These are phyloP conservation scores for Boletus reticulatus DNA, from an alignment of 768 basidiomycete genomes.

Conservation along the genomic window DNA sequence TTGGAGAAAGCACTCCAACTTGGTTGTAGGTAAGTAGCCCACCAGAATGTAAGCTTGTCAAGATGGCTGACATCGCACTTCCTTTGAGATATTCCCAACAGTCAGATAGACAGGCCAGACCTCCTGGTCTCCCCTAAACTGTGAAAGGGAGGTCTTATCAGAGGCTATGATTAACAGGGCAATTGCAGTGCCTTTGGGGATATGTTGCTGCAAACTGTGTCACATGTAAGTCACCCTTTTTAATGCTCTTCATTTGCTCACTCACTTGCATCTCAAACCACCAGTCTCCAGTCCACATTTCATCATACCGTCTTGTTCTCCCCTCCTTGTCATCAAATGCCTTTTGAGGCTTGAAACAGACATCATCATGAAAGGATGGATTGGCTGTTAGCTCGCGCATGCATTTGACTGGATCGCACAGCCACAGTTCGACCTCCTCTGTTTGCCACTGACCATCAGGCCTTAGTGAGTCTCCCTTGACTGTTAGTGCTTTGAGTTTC, in stretches of 20 bases:
- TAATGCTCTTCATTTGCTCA: background rate
- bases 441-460: too few species aligned
- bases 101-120: background rate
- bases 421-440: too few species aligned
- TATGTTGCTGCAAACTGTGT: background rate
- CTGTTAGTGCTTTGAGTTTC: too few species aligned
- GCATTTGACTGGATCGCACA: too few species aligned
- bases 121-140: background rate
- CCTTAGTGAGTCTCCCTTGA: too few species aligned
- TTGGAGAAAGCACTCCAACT: background rate
- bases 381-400: too few species aligned
- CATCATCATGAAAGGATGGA: too few species aligned
- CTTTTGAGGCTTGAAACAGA: too few species aligned
- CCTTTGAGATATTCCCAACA: background rate
- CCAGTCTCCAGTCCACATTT: background rate
- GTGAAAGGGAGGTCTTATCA: background rate
- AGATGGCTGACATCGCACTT: background rate
- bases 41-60: background rate
- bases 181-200: background rate
- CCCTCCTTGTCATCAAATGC: too few species aligned
- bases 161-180: background rate
- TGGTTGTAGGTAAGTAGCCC: background rate
- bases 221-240: background rate
- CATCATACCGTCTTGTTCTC: background rate
- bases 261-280: background rate